These are phyloP conservation scores for Magnusiomyces suaveolens DNA, from an alignment of 1,139 yeast species.

Conservation along the genomic window DNA sequence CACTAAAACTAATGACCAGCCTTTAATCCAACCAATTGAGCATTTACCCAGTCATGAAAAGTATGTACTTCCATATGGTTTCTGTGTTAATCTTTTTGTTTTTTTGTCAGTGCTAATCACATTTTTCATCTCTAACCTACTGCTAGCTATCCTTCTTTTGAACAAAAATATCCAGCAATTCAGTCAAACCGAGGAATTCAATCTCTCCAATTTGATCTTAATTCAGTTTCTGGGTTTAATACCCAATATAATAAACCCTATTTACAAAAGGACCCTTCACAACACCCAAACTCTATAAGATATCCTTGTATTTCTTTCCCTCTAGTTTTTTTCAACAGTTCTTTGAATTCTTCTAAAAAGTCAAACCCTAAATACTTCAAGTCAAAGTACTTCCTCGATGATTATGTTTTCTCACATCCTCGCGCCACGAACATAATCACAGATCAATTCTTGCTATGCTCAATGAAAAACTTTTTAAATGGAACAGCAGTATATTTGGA, in stretches of 20 bases:
- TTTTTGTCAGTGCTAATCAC: too few species aligned
- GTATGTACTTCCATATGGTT: too few species aligned
- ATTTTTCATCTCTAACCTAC: too few species aligned
- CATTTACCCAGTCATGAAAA: too few species aligned
- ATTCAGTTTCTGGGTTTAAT: too few species aligned
- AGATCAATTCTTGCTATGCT: conserved; percentile 6
- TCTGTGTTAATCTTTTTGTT: too few species aligned
- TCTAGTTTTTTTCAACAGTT: conserved; percentile 1
- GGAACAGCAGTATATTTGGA: conserved; percentile 12
- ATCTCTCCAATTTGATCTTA: background rate
- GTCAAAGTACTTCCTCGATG: background rate
- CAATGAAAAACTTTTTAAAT: conserved; percentile 9
- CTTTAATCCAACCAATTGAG: too few species aligned
- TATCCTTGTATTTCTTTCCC: background rate
- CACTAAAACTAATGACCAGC: too few species aligned
- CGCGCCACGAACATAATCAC: conserved; percentile 1
- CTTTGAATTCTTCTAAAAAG: background rate
- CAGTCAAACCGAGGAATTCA: background rate
- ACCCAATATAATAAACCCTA: too few species aligned
- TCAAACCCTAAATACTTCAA: background rate
- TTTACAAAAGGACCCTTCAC: background rate
- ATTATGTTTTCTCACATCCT: background rate
- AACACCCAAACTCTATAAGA: background rate
- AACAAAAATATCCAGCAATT: too few species aligned
- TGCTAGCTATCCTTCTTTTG: too few species aligned